These are phyloP conservation scores for Schwanniomyces polymorphus DNA, from an alignment of 805 yeast species.

Conservation along the genomic window DNA sequence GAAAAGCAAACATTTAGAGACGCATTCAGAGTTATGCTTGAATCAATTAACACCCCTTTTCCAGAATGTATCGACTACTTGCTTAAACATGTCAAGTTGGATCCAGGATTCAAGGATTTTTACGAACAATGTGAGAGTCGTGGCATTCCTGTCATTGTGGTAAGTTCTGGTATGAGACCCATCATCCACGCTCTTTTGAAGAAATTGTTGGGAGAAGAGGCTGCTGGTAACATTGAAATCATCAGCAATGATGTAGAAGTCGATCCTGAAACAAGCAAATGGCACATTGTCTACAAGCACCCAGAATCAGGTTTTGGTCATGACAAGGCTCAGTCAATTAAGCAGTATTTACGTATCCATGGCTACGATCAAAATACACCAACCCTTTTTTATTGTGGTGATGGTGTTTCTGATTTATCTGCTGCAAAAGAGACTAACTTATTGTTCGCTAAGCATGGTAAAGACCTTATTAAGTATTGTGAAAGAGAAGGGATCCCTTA, in stretches of 20 bases:
- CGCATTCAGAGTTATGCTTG: constrained; percentile 83
- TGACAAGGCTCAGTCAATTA: constrained; percentile 85
- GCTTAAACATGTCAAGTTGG: constrained; percentile 66
- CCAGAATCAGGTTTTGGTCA: constrained; percentile 86
- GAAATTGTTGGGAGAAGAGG: constrained; percentile 75
- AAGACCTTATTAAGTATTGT: constrained; percentile 86
- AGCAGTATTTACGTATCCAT: constrained; percentile 38
- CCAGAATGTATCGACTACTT: constrained; percentile 77
- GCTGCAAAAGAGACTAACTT: constrained; percentile 96
- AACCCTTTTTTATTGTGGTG: constrained; percentile 88
- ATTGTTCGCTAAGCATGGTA: constrained; percentile 89
- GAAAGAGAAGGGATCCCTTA: constrained; percentile 77
- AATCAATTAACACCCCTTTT: constrained; percentile 72
- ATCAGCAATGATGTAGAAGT: constrained; percentile 74
- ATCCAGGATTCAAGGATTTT: constrained; percentile 85
- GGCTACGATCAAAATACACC: constrained; percentile 45
- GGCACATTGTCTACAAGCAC: constrained; percentile 87
- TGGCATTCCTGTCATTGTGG: constrained; percentile 80
- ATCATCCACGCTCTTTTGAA: constrained; percentile 76
- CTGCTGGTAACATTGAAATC: constrained; percentile 70
- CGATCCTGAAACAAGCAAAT: constrained; percentile 52
- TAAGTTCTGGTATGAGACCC: constrained; percentile 93
- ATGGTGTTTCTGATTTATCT: constrained; percentile 92
- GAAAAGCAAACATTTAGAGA: constrained; percentile 73
- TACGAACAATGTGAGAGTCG: constrained; percentile 74